Base-by-base conservation (phyloP, 176 grass and related monocot genomes). In the Oryza brachyantha region DNA sequence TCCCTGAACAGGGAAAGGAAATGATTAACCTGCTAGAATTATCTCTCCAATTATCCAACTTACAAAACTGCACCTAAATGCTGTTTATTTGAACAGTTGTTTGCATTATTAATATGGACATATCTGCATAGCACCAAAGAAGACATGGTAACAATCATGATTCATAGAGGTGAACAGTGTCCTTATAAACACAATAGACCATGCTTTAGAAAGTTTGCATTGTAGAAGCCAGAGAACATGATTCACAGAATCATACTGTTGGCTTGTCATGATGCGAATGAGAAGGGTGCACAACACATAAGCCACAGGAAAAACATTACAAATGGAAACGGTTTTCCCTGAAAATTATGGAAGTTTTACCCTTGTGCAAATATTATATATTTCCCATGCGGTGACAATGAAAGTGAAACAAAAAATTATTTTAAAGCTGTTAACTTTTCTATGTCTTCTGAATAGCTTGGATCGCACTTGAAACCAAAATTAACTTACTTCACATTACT, bases 1-100 rank as follows among this genome's bases (percentile, higher is more conserved):
- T 94, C 87, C 89, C 95, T 94, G 72, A 66, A 63, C 31, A 77
- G 60, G 70, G 16, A 57, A 39, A 74, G 84, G 36, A 69, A 39
- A 96, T 59, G 39, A n/a, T 58, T 73, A 38, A 70, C 66, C 76
- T 64, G 29, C 42, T 71, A 83, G 5, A 37, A 25, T 37, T 79
- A 50, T 14, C 26, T 54, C 37, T 80, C 12, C 5, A 37, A 66
- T 41, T 35, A 41, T 76, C 66, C 55, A 81, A 29, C 13, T 77
- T 19, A 71, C 55, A 78, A 75, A 66, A 76, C 8, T 38, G 32
- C 70, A 82, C 38, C 57, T 76, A 24, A 83, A 79, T 79, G 24
- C 0, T 46, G 36, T 66, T 14, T 65, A 57, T 55, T 66, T 37
- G 29, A n/a, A 55, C 65, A 32, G 29, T 42, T 83, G 12, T 2